phyloP scores from a whole-genome alignment of 441 rosid genomes.

The Breynia disticha region DNA sequence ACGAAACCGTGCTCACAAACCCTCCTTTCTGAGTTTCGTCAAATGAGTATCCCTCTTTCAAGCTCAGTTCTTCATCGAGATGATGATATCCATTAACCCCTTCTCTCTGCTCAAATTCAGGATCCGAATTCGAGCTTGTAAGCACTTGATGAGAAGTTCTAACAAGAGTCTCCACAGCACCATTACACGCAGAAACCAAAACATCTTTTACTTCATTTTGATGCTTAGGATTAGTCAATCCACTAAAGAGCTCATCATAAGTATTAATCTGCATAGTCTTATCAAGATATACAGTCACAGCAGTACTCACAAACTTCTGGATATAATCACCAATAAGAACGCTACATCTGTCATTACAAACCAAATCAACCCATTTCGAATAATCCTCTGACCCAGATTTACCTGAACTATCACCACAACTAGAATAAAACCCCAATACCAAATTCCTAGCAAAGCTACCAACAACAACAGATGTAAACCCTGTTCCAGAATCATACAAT shows the following conservation, averaged over 20 bases:
- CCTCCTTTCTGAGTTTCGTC: conserved; percentile 16
- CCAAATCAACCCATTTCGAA: conserved; percentile 31
- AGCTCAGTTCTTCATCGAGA: no score
- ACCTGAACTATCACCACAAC: neutral
- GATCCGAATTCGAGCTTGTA: conserved; percentile 15
- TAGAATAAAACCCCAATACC: conserved; percentile 32
- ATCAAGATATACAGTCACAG: conserved; percentile 75
- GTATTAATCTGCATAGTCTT: conserved; percentile 54
- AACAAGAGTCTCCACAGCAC: conserved; percentile 56
- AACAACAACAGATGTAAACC: conserved; percentile 68
- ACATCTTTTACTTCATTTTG: conserved; percentile 37
- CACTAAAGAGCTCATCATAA: conserved; percentile 56
- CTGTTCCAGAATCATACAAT: no score
- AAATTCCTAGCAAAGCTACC: conserved; percentile 81
- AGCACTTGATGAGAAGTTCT: conserved; percentile 48
- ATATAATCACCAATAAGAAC: conserved; percentile 56
- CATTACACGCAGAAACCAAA: conserved; percentile 44
- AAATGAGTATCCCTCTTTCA: no score
- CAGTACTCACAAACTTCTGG: conserved; percentile 61
- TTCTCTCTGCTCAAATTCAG: conserved; percentile 4
- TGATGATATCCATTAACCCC: neutral
- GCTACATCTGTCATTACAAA: conserved; percentile 36
- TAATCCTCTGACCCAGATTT: conserved; percentile 8
- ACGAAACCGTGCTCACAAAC: conserved; percentile 46
- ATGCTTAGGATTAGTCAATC: conserved; percentile 68